Percentiles rank a stretch among this genome's conserved stretches.
Conservation (phyloP, 2,329 filamentous ascomycete species). For the Pseudogymnoascus sp. region DNA sequence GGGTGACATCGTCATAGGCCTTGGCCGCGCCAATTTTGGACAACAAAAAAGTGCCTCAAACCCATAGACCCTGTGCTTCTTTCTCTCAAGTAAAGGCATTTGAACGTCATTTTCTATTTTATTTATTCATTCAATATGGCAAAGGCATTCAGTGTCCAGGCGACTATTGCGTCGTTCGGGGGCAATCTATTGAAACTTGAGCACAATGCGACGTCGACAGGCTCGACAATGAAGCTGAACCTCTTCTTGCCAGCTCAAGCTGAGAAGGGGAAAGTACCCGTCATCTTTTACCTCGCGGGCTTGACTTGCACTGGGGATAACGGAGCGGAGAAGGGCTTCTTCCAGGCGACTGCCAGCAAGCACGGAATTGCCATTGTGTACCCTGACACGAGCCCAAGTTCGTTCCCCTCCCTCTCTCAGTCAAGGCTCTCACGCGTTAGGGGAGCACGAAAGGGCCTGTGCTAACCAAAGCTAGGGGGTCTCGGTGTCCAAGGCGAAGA, state of each 20-base stretch:
- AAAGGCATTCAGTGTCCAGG: slow-evolving; percentile 68
- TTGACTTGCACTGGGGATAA: slow-evolving; percentile 92
- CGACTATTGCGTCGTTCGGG: slow-evolving; percentile 83
- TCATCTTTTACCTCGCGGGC: slow-evolving; percentile 88
- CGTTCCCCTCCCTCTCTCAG: slow-evolving; percentile 21
- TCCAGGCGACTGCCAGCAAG: slow-evolving; percentile 71
- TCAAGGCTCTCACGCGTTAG: neutral
- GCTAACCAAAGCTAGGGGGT: slow-evolving; percentile 44
- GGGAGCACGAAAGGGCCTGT: neutral
- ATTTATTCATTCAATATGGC: neutral
- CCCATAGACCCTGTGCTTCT: neutral
- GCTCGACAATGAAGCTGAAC: slow-evolving; percentile 86
- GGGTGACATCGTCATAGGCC: neutral
- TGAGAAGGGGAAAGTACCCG: slow-evolving; percentile 56
- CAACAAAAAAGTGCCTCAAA: neutral
- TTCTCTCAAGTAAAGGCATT: neutral
- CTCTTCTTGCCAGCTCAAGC: slow-evolving; percentile 78
- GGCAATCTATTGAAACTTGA: slow-evolving; percentile 91
- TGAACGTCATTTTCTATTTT: neutral
- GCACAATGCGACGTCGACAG: slow-evolving; percentile 69
- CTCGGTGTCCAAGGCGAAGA: slow-evolving; percentile 75
- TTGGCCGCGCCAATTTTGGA: neutral
- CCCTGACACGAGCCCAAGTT: slow-evolving; percentile 88
- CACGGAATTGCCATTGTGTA: slow-evolving; percentile 87
- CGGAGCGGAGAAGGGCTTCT: slow-evolving; percentile 75